Percentiles rank a stretch among this genome's conserved stretches.
Evolutionary conservation across 352 stramenopile species (phyloP).

Genomic region (Pythium vanterpoolii): DNA sequence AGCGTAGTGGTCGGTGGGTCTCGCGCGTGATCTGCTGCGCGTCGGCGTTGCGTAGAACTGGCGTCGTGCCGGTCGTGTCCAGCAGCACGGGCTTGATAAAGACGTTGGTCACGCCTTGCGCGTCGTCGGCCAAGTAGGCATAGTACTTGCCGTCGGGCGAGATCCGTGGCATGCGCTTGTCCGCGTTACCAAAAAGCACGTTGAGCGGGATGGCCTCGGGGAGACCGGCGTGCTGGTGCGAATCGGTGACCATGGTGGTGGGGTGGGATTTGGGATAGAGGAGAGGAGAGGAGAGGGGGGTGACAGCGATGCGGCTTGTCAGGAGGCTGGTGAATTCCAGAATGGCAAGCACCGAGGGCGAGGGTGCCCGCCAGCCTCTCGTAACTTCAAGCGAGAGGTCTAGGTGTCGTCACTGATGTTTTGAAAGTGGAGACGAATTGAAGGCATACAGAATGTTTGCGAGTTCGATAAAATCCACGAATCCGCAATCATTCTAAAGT

Average conservation of each 20-base stretch:
- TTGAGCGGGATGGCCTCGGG: conserved; percentile 38
- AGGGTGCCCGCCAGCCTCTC: too few relatives aligned
- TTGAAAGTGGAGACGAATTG: too few relatives aligned
- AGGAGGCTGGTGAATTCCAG: not conserved
- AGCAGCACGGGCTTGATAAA: conserved; percentile 37
- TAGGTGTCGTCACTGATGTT: too few relatives aligned
- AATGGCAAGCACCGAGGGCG: too few relatives aligned
- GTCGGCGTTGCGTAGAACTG: conserved; percentile 20
- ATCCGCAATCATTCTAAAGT: conserved; percentile 1
- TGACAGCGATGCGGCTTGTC: too few relatives aligned
- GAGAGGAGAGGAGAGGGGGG: not conserved
- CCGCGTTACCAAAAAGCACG: conserved; percentile 44
- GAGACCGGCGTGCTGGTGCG: conserved; percentile 14
- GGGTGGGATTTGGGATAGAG: not conserved
- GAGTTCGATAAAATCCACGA: too few relatives aligned
- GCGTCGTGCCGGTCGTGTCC: conserved; percentile 9
- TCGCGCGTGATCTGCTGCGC: conserved; percentile 41
- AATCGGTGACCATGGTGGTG: conserved; percentile 11
- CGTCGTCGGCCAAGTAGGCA: conserved; percentile 39
- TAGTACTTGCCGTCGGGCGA: conserved; percentile 47
- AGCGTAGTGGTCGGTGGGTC: conserved; percentile 32
- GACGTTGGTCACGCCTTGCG: conserved; percentile 42
- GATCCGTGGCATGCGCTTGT: conserved; percentile 40
- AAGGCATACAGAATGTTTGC: too few relatives aligned
- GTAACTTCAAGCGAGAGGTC: too few relatives aligned